Evolutionary conservation across 495 filamentous ascomycete genomes (phyloP), one percentile per base, ranked within the genome.

Genomic region (Apodospora peruviana): DNA sequence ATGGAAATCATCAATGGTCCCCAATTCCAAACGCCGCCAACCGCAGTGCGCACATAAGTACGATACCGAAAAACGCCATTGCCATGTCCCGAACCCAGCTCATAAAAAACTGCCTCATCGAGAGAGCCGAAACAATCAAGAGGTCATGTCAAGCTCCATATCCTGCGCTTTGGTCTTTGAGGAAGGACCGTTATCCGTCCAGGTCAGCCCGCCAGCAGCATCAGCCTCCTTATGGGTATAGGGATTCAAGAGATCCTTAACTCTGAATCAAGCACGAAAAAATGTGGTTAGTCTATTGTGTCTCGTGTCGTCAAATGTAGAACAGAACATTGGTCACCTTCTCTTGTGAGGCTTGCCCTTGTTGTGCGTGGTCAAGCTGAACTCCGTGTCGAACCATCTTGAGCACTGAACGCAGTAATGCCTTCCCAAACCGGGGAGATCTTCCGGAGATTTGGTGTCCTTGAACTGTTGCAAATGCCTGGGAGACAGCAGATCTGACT

Each of bases 401-500:
- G 90, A 83, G 60, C 91, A 98, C 70, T 95, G 87, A n/a, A 86
- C 74, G 65, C 91, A 98, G 64, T 95, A 96, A 53, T 79, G 84
- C 59, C 76, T 71, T 4, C 91, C 91, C 22, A 96, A 71, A 0
- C 82, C 91, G 5, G 91, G 93, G 14, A 93, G 77, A 56, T 96
- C 91, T 62, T 95, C 91, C 17, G 78, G 69, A 21, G 87, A 84
- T 57, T 95, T 91, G 39, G 83, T 75, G 24, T 80, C 79, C 58
- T 89, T 87, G 75, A 83, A 85, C 42, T 86, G 79, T 34, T 76
- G 69, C 20, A 98, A 80, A 62, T 95, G 90, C 55, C 83, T 85
- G 7, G 85, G 76, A 12, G 81, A 84, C 45, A 67, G 71, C 42
- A 95, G 69, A 66, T 98, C 93, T 39, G 81, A 79, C 55, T 87